phyloP scores from a whole-genome alignment of 2,329 filamentous ascomycete species.

The Fusarium caatingaense region DNA sequence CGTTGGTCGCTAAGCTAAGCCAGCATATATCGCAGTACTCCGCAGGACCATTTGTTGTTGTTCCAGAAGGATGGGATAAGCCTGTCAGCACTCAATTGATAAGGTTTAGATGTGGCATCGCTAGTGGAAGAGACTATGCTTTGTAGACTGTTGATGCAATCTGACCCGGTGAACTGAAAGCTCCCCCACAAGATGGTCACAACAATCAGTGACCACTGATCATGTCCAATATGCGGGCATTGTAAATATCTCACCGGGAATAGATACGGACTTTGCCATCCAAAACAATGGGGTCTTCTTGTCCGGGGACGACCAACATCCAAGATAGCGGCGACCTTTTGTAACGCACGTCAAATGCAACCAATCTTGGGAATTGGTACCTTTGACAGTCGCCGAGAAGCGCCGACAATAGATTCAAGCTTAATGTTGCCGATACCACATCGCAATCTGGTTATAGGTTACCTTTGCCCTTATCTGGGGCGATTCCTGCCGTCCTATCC shows the following conservation, averaged over 20 bases:
- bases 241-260: background rate
- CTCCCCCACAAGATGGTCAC: rapidly evolving
- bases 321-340: slow-evolving; percentile 9
- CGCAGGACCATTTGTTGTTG: background rate
- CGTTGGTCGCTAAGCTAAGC: background rate
- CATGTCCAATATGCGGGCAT: background rate
- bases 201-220: background rate
- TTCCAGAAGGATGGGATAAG: slow-evolving; percentile 1
- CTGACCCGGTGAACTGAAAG: background rate
- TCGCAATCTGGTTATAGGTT: background rate
- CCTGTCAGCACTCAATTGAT: slow-evolving; percentile 23
- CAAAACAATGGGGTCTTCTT: background rate
- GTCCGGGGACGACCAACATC: background rate
- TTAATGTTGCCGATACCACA: slow-evolving; percentile 7
- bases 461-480: slow-evolving; percentile 11
- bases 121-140: background rate
- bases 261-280: background rate
- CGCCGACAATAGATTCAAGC: slow-evolving; percentile 10
- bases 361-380: background rate
- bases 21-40: background rate
- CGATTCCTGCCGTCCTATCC: slow-evolving; percentile 20
- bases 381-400: background rate
- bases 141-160: background rate
- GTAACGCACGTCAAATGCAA: background rate
- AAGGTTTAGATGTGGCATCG: background rate